Base-by-base conservation (phyloP, 2,329 filamentous ascomycete species). In the Calycina herbarum region DNA sequence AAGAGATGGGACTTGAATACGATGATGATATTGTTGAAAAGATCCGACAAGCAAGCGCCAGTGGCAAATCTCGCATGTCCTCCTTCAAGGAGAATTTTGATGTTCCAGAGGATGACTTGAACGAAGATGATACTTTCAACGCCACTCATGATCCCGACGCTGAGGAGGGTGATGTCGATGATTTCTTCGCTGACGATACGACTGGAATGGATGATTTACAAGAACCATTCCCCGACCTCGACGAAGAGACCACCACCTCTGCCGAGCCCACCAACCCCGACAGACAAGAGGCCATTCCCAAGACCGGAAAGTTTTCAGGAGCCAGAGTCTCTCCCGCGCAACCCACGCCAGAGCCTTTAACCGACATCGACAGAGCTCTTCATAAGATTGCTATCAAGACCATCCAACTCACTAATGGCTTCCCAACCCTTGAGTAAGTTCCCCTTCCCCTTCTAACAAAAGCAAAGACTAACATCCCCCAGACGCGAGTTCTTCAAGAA, bases 171-270 rank as follows among this genome's bases (percentile, higher is more conserved):
- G 27, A 35, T 15, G 45, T 51, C n/a, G 45, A 51, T 24, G 20
- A 20, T 10, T 51, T 51, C n/a, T 51, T 51, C 45, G 45, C 45
- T n/a, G 54, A 57, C 11, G 54, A 57, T 13, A 57, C 54, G 11
- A 57, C 54, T n/a, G 31, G 15, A 2, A 57, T 31, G 27, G 31
- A 57, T 57, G 54, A 33, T 17, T 11, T 57, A 2, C 45, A 51
- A 51, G 35, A 38, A 38, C 35, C 10, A 1, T 38, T 38, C 35
- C 35, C 35, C 10, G 35, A 38, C 1, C 10, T 38, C 35, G 10
- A 38, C 35, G 35, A 38, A 38, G 35, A 38, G 35, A 10, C 35
- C 35, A 27, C 45, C n/a, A 10, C 45, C 20, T 24, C 17, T 8
- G 42, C 6, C 42, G 42, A n/a, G n/a, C 17, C 42, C 42, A 45